Percentiles rank a stretch among this genome's conserved stretches.
These are phyloP conservation scores for Stagonosporopsis chrysanthemi DNA, from an alignment of 2,329 filamentous ascomycete species.

Conservation along the genomic window DNA sequence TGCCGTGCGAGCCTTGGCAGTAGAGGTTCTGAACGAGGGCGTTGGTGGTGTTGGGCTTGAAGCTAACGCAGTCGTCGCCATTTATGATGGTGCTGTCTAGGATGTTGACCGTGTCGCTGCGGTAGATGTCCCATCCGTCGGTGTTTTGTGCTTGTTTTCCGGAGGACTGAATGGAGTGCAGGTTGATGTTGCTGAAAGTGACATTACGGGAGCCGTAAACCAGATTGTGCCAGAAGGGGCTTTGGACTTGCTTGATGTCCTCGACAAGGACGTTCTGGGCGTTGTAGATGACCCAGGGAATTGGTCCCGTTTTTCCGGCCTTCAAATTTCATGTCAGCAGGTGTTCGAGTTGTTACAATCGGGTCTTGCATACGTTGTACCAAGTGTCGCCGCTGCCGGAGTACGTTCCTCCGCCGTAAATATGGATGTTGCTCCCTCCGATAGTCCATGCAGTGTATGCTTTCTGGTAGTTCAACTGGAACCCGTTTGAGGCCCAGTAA, in stretches of 20 bases:
- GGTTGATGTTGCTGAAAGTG: conserved; percentile 68
- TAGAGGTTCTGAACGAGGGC: conserved; percentile 71
- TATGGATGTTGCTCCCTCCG: conserved; percentile 70
- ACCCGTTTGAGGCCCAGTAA: conserved; percentile 71
- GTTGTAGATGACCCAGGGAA: conserved; percentile 11
- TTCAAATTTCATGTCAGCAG: conserved; percentile 56
- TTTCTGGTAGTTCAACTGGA: conserved; percentile 71
- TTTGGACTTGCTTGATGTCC: conserved; percentile 67
- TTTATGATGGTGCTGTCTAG: conserved; percentile 71
- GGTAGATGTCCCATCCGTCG: conserved; percentile 69
- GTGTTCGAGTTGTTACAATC: conserved; percentile 64
- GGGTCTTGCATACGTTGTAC: conserved; percentile 68
- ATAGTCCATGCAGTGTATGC: conserved; percentile 72
- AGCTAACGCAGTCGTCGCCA: conserved; percentile 75
- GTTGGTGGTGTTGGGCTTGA: conserved; percentile 76
- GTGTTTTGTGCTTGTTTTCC: conserved; percentile 68
- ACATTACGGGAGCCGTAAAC: conserved; percentile 71
- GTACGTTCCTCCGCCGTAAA: conserved; percentile 71
- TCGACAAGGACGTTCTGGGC: conserved; percentile 63
- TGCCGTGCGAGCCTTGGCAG: conserved; percentile 75
- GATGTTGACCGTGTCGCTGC: conserved; percentile 67
- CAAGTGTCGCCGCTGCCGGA: conserved; percentile 72
- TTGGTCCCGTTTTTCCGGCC: conserved; percentile 5
- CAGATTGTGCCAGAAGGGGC: conserved; percentile 69
- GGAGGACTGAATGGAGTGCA: conserved; percentile 62